A percentile compares a stretch with the other conserved stretches of the same genome.
Conservation (phyloP, 805 yeast genomes). For the Saccharomycopsis lassenensis region DNA sequence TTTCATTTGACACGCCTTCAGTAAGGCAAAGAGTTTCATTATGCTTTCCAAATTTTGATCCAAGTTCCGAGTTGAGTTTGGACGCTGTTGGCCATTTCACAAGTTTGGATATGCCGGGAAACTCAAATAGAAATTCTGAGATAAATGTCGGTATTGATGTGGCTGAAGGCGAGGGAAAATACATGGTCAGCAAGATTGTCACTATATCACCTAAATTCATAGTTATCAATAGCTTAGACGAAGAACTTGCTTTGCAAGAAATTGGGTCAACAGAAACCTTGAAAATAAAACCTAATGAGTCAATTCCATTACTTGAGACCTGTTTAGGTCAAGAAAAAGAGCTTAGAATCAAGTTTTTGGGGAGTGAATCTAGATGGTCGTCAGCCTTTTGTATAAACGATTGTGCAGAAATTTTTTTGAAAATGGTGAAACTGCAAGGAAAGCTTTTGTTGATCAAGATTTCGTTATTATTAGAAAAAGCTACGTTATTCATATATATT, state of each 20-base stretch:
- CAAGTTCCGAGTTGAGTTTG: constrained; percentile 68
- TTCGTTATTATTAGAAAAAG: constrained; percentile 66
- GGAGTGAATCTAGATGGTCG: constrained; percentile 60
- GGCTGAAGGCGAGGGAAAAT: constrained; percentile 78
- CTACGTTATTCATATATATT: constrained; percentile 69
- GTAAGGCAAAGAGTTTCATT: constrained; percentile 55
- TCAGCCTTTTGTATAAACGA: constrained; percentile 80
- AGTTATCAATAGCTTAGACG: constrained; percentile 48
- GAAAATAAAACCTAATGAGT: constrained; percentile 34
- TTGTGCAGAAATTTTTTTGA: constrained; percentile 70
- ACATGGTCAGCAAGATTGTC: constrained; percentile 64
- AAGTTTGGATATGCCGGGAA: constrained; percentile 41
- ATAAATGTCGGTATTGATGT: constrained; percentile 66
- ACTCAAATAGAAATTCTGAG: constrained; percentile 41
- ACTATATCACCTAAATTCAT: constrained; percentile 77
- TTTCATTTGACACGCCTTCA: constrained; percentile 59
- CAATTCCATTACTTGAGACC: constrained; percentile 52
- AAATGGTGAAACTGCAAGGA: constrained; percentile 49
- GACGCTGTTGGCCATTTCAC: constrained; percentile 82
- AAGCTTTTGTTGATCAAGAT: constrained; percentile 65
- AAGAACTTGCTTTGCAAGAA: constrained; percentile 50
- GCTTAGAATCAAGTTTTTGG: constrained; percentile 46
- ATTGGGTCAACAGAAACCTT: constrained; percentile 49
- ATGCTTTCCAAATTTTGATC: constrained; percentile 54
- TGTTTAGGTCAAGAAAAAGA: constrained; percentile 44